Evolutionary conservation across 2,329 filamentous ascomycete genomes (phyloP).

Genomic region (Blastomyces percursus): DNA sequence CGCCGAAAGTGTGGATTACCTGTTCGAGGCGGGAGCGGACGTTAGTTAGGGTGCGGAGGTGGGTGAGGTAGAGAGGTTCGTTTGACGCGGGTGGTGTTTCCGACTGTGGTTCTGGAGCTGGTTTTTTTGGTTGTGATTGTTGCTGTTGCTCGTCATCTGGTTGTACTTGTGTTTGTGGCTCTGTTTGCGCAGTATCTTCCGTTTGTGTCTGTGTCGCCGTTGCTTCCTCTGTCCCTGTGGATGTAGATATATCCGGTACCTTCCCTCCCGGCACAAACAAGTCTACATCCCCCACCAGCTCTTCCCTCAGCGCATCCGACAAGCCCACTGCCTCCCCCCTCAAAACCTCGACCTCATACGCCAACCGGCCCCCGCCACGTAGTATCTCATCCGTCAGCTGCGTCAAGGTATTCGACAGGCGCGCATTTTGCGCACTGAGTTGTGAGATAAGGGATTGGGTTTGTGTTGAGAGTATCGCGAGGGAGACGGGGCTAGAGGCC

Average conservation of each 20-base stretch:
- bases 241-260: constrained; percentile 6
- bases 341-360: constrained; percentile 88
- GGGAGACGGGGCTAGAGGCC: constrained; percentile 37
- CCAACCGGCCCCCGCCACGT: constrained; percentile 72
- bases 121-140: constrained; percentile 1
- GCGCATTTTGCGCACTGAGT: constrained; percentile 76
- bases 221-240: constrained; percentile 2
- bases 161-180: background rate
- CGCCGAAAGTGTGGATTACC: constrained; percentile 83
- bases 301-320: constrained; percentile 62
- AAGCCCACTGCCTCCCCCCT: constrained; percentile 79
- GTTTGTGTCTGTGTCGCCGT: background rate
- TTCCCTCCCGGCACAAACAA: constrained; percentile 54
- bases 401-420: constrained; percentile 69
- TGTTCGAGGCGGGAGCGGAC: constrained; percentile 76
- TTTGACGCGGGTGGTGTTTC: constrained; percentile 27
- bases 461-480: constrained; percentile 68
- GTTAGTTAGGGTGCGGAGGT: constrained; percentile 69
- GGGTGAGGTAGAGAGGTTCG: constrained; percentile 62
- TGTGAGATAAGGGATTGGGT: constrained; percentile 77
- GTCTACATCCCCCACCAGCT: constrained; percentile 58
- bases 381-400: constrained; percentile 92
- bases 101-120: background rate
- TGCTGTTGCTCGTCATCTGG: constrained; percentile 4
- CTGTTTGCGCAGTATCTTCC: constrained; percentile 1